Conservation (phyloP, 805 yeast genomes). For the Grigorovia jiainica region DNA sequence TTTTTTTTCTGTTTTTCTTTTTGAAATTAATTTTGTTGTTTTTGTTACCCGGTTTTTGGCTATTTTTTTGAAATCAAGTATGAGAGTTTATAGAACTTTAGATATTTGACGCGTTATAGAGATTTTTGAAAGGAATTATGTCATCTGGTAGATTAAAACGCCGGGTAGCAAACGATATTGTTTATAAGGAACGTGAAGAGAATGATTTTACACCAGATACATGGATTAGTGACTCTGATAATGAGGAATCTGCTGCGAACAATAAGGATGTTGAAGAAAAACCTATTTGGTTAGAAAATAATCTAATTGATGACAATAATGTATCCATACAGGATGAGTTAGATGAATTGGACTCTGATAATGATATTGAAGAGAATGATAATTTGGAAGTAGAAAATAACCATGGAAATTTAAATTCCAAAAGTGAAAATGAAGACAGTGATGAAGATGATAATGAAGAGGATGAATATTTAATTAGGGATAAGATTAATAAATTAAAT, state of each 20-base stretch:
- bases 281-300: slow-evolving; percentile 17
- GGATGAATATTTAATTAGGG: slow-evolving; percentile 39
- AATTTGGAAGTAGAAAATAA: slow-evolving; percentile 7
- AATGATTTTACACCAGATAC: slow-evolving; percentile 20
- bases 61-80: too few species aligned
- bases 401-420: slow-evolving; percentile 2
- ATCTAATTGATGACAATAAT: neutral
- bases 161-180: too few species aligned
- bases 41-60: too few species aligned
- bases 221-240: slow-evolving; percentile 7
- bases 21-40: too few species aligned
- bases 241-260: slow-evolving; percentile 7
- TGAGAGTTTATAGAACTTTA: too few species aligned
- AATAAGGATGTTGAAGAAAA: slow-evolving; percentile 6
- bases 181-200: slow-evolving; percentile 24
- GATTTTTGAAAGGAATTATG: too few species aligned
- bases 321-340: neutral
- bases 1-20: neutral
- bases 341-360: slow-evolving; percentile 1
- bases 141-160: too few species aligned
- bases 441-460: slow-evolving; percentile 18
- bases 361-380: neutral
- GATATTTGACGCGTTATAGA: too few species aligned
- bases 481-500: slow-evolving; percentile 56
- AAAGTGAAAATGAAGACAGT: slow-evolving; percentile 8